A percentile compares a stretch with the other conserved stretches of the same genome.
phyloP scores from a whole-genome alignment of 2,329 filamentous ascomycete species.

The Zarea fungicola region DNA sequence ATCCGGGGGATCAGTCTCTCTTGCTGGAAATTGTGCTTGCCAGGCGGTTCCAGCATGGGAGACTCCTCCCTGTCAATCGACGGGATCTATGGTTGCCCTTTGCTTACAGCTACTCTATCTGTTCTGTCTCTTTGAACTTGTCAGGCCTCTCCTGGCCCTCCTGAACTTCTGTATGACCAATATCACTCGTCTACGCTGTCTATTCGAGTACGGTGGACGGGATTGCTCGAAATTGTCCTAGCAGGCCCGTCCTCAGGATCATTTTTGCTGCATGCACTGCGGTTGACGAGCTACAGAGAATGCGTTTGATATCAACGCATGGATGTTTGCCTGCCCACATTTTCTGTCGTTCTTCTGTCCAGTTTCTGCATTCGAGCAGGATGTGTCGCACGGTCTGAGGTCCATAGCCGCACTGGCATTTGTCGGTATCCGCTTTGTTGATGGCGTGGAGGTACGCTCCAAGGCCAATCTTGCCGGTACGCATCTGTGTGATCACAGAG shows the following conservation, averaged over 20 bases:
- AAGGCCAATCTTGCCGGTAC: constrained; percentile 23
- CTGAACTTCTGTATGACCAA: constrained; percentile 23
- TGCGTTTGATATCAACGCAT: constrained; percentile 24
- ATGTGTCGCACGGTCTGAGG: constrained; percentile 25
- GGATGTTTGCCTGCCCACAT: constrained; percentile 20
- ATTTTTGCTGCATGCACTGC: constrained; percentile 30
- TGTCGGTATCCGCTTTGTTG: constrained; percentile 24
- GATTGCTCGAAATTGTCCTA: constrained; percentile 24
- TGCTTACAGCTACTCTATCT: constrained; percentile 15
- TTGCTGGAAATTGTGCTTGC: neutral
- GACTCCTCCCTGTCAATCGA: neutral
- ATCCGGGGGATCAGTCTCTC: neutral
- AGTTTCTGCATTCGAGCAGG: constrained; percentile 26
- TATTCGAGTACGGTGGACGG: constrained; percentile 22
- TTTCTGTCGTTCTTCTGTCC: constrained; percentile 21
- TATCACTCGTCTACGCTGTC: constrained; percentile 19
- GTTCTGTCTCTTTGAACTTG: constrained; percentile 24
- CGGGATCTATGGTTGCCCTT: constrained; percentile 1
- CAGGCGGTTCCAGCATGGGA: neutral
- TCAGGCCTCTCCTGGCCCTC: constrained; percentile 22
- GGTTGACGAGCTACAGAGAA: constrained; percentile 28
- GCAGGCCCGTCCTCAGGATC: constrained; percentile 26
- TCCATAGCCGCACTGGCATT: constrained; percentile 23
- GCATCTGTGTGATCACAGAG: constrained; percentile 23
- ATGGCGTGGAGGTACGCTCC: constrained; percentile 25